Evolutionary conservation across 176 grass and related monocot genomes (phyloP), one percentile per base, ranked within the genome.

Genomic region (Guadua angustifolia): DNA sequence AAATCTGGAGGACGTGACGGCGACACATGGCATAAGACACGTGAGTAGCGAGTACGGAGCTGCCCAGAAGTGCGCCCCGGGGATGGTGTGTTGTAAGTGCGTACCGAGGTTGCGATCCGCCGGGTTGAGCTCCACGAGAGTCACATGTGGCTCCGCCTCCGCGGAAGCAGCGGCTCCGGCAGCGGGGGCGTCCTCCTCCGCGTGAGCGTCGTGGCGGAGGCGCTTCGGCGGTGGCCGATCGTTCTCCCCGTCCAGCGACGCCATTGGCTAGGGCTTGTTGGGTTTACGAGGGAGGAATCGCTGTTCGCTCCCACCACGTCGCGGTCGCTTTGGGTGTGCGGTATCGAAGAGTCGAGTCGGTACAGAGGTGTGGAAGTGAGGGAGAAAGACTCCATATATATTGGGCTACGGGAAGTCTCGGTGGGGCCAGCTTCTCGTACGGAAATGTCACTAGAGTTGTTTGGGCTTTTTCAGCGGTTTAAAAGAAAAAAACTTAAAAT

Each of bases 41-140:
- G 80, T 19, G 58, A 16, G 7, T 21, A 8, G 22, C 43, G 4
- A 45, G 16, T 7, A 7, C 25, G 6, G 21, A 44, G 32, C 2
- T 45, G 69, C 32, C 7, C 16, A 24, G 0, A 14, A 29, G 49
- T 7, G 5, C 15, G 24, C 29, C 29, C 29, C 11, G 46, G 68
- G 29, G 29, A 1, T 29, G 29, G 29, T 29, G 15, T 5, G 22
- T 5, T 29, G 74, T 33, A 40, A 0, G 66, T 0, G 53, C 64
- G 66, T 79, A 90, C 91, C 91, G 60, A 93, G 84, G 82, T 93
- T 73, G 88, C 91, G 90, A 49, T 92, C 91, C 19, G 87, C 88
- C 22, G 85, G 85, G 81, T 93, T 93, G 82, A 92, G 91, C 57
- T 53, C 71, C 74, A 92, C 81, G 50, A 66, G 81, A 7, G 40